Base-by-base conservation (phyloP, 257 asterid species). In the Misopates orontium region DNA sequence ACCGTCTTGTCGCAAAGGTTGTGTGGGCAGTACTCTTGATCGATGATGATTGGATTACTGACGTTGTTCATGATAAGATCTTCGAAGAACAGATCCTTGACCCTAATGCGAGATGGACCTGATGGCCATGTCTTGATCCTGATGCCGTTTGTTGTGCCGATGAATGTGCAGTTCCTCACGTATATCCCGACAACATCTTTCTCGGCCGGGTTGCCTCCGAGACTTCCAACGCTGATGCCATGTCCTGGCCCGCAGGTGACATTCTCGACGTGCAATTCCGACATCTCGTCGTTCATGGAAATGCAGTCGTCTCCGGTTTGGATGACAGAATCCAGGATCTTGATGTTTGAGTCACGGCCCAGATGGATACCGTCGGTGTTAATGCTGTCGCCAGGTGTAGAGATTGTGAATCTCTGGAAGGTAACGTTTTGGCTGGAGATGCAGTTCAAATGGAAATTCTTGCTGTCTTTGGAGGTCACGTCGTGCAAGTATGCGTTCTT, bases 171-270 rank as follows among this genome's bases (percentile, higher is more conserved):
- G 11, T 73, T 73, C 70, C 32, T 36, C 5, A 73, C 41, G 50
- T 68, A 67, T 14, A 73, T 9, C 4, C 73, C 77, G 0, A 19
- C 15, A n/a, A 73, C 69, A 8, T 58, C 68, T 10, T 32, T 31
- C 22, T 73, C 78, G 1, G 42, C 31, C 28, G 50, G 47, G 7
- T 28, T 13, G 64, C 47, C 61, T 7, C 70, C 70, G 11, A 73
- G 73, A 32, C 78, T 73, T n/a, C 78, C 73, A 1, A 67, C 39
- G n/a, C 78, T 73, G 18, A 73, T 56, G 13, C 78, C 77, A 3
- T 73, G 73, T 0, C 77, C 73, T 3, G 73, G 77, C 1, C 78
- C 73, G 42, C 73, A 73, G 5, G 24, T 22, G 9, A 73, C 69
- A 0, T 24, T 47, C 7, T 18, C 21, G 14, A 73, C n/a, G 41